A percentile compares a stretch with the other conserved stretches of the same genome.
These are phyloP conservation scores for Lumnitzera littorea DNA, from an alignment of 345 rosid genomes.

Conservation along the genomic window DNA sequence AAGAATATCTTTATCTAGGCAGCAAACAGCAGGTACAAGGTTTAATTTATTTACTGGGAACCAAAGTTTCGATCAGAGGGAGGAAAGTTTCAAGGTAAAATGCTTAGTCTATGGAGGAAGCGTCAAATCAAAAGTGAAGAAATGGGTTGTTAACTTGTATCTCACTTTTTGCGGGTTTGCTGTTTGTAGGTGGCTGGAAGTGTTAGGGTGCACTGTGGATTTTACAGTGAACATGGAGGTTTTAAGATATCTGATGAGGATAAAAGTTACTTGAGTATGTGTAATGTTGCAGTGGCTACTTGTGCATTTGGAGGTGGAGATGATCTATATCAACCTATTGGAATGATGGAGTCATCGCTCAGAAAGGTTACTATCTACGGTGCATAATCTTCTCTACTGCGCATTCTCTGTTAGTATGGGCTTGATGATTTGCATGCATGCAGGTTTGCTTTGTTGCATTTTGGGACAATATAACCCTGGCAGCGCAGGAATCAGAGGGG, in stretches of 20 bases:
- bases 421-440: slow-evolving; percentile 21
- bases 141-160: not conserved
- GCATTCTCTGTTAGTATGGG: slow-evolving; percentile 5
- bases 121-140: not conserved
- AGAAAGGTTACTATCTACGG: slow-evolving; percentile 46
- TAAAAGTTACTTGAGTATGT: slow-evolving; percentile 51
- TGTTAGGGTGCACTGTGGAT: slow-evolving; percentile 66
- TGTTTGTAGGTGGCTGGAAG: slow-evolving; percentile 59
- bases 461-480: slow-evolving; percentile 87
- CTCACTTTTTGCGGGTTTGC: slow-evolving; percentile 8
- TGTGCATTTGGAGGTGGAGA: slow-evolving; percentile 99
- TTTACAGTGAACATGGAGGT: slow-evolving; percentile 74
- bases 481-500: slow-evolving; percentile 61
- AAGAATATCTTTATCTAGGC: slow-evolving; percentile 13
- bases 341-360: slow-evolving; percentile 59
- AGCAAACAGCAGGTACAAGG: slow-evolving; percentile 34
- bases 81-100: slow-evolving; percentile 71
- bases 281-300: slow-evolving; percentile 70
- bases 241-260: slow-evolving; percentile 62
- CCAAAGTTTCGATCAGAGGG: slow-evolving; percentile 73
- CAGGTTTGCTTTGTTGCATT: slow-evolving; percentile 95
- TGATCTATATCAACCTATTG: slow-evolving; percentile 91
- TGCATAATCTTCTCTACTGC: slow-evolving; percentile 9
- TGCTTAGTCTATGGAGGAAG: not conserved
- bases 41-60: slow-evolving; percentile 81